phyloP scores from a whole-genome alignment of 106 monocot species.

The Dendrobium nobile region DNA sequence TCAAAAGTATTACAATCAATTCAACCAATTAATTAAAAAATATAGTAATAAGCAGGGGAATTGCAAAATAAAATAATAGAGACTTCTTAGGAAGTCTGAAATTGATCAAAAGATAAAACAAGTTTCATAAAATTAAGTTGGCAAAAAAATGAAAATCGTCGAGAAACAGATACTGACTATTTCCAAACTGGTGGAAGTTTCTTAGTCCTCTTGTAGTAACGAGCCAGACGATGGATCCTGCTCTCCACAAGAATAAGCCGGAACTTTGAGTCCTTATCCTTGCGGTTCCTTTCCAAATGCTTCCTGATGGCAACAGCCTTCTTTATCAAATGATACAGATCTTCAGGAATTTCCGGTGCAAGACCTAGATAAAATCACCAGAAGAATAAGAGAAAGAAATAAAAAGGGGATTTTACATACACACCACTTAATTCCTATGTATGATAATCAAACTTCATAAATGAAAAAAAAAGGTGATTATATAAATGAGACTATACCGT shows the following conservation, averaged over 20 bases:
- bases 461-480: background rate
- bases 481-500: conserved; percentile 26
- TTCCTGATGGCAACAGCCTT: conserved; percentile 68
- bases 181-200: conserved; percentile 76
- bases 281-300: conserved; percentile 64
- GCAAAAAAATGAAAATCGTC: background rate
- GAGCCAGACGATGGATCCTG: conserved; percentile 62
- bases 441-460: background rate
- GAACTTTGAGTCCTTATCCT: conserved; percentile 67
- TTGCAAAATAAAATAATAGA: too few species aligned
- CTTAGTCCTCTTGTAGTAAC: conserved; percentile 75
- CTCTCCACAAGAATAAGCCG: conserved; percentile 67
- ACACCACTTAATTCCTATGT: background rate
- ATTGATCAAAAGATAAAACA: background rate
- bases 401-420: background rate
- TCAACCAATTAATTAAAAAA: too few species aligned
- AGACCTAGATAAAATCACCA: conserved; percentile 17
- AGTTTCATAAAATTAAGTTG: background rate
- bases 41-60: too few species aligned
- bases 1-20: too few species aligned
- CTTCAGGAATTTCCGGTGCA: conserved; percentile 69
- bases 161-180: conserved; percentile 36
- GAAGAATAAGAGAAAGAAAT: background rate
- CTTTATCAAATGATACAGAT: conserved; percentile 63
- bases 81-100: too few species aligned